A percentile compares a stretch with the other conserved stretches of the same genome.
Conservation (phyloP, 345 rosid species). For the Eucalyptus shirleyi region DNA sequence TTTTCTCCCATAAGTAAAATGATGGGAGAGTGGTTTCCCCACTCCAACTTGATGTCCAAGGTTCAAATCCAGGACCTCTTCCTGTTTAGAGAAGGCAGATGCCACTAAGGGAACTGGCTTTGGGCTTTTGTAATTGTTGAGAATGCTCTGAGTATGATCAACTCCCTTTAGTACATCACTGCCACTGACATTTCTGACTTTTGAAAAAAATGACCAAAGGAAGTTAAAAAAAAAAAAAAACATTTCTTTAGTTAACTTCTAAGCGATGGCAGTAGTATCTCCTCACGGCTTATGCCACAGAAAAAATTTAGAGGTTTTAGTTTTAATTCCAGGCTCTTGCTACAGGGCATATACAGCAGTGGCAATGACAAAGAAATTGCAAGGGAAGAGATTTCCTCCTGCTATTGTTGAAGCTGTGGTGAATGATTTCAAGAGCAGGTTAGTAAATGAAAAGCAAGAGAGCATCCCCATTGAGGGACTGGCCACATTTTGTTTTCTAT, state of each 20-base stretch:
- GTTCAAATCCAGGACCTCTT: background rate
- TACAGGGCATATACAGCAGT: conserved; percentile 57
- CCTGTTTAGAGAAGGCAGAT: background rate
- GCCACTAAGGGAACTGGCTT: background rate
- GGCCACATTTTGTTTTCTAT: background rate
- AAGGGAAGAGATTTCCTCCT: conserved; percentile 41
- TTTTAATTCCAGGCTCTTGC: background rate
- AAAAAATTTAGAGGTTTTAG: background rate
- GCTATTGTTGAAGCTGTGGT: conserved; percentile 35
- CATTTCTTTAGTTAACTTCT: background rate
- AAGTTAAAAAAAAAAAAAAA: background rate
- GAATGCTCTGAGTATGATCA: background rate
- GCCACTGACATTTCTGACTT: background rate
- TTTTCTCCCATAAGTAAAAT: background rate
- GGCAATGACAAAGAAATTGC: conserved; percentile 69
- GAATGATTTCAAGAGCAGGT: conserved; percentile 48
- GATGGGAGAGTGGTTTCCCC: background rate
- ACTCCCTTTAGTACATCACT: background rate
- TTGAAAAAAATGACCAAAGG: background rate
- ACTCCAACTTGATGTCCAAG: background rate
- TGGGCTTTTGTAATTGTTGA: background rate
- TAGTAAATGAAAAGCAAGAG: background rate
- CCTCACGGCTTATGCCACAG: background rate
- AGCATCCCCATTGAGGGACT: background rate
- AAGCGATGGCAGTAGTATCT: background rate